Evolutionary conservation across 805 yeast species (phyloP).

Genomic region (Candida gorgasii): DNA sequence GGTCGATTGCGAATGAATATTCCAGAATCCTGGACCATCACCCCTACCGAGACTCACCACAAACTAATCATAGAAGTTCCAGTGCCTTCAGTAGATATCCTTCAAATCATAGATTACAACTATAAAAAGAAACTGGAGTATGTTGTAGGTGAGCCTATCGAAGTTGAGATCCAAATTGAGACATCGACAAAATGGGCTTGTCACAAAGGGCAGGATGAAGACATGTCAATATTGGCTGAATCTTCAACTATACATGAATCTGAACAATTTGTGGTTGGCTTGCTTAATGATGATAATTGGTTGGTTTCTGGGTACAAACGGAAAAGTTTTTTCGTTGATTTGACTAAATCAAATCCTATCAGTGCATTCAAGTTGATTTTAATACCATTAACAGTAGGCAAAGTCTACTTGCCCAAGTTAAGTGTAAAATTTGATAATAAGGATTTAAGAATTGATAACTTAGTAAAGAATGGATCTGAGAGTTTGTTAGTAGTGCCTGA

Average conservation of each 20-base stretch:
- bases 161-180: slow-evolving; percentile 41
- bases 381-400: slow-evolving; percentile 78
- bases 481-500: slow-evolving; percentile 73
- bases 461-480: slow-evolving; percentile 67
- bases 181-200: slow-evolving; percentile 48
- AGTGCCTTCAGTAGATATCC: slow-evolving; percentile 58
- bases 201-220: slow-evolving; percentile 10
- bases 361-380: slow-evolving; percentile 44
- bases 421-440: slow-evolving; percentile 45
- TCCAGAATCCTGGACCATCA: neutral
- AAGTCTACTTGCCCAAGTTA: slow-evolving; percentile 64
- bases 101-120: slow-evolving; percentile 56
- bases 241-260: slow-evolving; percentile 20
- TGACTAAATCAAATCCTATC: slow-evolving; percentile 1
- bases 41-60: neutral
- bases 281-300: slow-evolving; percentile 72
- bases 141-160: slow-evolving; percentile 66
- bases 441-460: slow-evolving; percentile 58
- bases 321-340: slow-evolving; percentile 46
- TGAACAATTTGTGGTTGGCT: slow-evolving; percentile 44
- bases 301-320: slow-evolving; percentile 69
- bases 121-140: slow-evolving; percentile 44
- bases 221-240: slow-evolving; percentile 22
- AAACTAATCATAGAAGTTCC: slow-evolving; percentile 40
- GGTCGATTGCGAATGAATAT: neutral